Evolutionary conservation across 169 alveolate genomes (phyloP).

Genomic region (Besnoitia besnoiti): DNA sequence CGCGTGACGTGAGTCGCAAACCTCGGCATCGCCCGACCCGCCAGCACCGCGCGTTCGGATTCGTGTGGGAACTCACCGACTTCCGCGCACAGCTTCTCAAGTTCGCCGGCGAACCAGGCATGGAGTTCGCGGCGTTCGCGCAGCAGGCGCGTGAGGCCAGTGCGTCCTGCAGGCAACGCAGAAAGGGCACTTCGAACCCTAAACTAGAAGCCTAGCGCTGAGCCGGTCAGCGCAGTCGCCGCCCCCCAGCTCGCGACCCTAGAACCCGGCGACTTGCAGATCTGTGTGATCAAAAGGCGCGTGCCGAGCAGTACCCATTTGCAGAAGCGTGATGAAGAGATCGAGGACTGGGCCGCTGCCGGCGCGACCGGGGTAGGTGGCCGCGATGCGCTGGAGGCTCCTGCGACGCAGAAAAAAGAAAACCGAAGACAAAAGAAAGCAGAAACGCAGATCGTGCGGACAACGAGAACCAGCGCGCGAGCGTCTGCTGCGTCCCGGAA

Average conservation of each 20-base stretch:
- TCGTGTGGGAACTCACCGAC: neutral
- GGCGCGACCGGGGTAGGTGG: slow-evolving; percentile 91
- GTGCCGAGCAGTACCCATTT: slow-evolving; percentile 78
- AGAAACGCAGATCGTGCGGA: neutral
- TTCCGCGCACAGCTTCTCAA: neutral
- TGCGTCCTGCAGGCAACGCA: slow-evolving; percentile 35
- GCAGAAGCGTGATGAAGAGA: slow-evolving; percentile 84
- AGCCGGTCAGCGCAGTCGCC: neutral
- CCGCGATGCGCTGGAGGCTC: slow-evolving; percentile 74
- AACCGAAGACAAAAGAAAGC: neutral
- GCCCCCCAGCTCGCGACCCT: neutral
- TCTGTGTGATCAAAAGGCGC: too few relatives aligned
- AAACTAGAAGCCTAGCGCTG: neutral
- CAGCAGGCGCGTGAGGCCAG: neutral
- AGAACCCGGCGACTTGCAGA: neutral
- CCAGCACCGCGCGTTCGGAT: neutral
- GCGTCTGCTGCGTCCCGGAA: too few relatives aligned
- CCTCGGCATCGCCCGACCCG: too few relatives aligned
- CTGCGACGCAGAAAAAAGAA: slow-evolving; percentile 4
- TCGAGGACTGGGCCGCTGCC: slow-evolving; percentile 84
- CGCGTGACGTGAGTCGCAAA: neutral
- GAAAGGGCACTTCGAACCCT: neutral
- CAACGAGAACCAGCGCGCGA: neutral
- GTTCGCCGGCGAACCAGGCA: slow-evolving; percentile 35
- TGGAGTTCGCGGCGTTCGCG: neutral